Base-by-base conservation (phyloP, 1,139 yeast species). In the Trichomonascaceae sp. region DNA sequence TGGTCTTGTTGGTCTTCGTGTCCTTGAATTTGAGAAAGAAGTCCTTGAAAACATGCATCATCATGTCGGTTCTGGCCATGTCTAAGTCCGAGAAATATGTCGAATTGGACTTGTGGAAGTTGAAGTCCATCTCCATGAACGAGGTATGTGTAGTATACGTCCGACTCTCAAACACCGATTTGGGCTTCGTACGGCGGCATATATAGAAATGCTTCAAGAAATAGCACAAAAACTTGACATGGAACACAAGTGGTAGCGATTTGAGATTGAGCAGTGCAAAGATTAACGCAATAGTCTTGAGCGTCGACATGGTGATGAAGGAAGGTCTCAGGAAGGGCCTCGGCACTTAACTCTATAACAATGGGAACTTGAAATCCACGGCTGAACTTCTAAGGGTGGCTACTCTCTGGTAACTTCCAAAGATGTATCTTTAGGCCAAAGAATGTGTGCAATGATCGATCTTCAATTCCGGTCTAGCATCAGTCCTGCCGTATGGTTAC, bases 21-120 rank as follows among this genome's bases (percentile, higher is more conserved):
- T 75, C 37, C 27, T 40, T 35, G 37, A 45, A 45, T 28, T 48
- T 28, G 27, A 41, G 38, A 40, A 47, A 54, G 34, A 54, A 54
- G 36, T 47, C 43, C 32, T 47, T 44, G 45, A 85, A 71, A 9
- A 74, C 57, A 30, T 60, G 56, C 15, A 71, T 57, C 57, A 84
- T 60, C 39, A 77, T 56, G 41, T 75, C 72, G 13, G 82, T 65
- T 49, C 96, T 70, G 2, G 85, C 77, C 42, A 82, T 65, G 51
- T 87, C 96, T 50, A 84, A 61, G 47, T 87, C 97, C n/a, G 66
- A 59, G 48, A 80, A 79, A 56, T 85, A 87, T 1, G 95, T 79
- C 14, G 87, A 73, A 54, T 87, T 87, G 39, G 79, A 74, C 59
- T 87, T 87, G 61, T 87, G 97, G 36, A 84, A 50, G 50, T 82